Percentiles rank a stretch among this genome's conserved stretches.
phyloP scores from a whole-genome alignment of 1,139 yeast species.

The Diutina rugosa region DNA sequence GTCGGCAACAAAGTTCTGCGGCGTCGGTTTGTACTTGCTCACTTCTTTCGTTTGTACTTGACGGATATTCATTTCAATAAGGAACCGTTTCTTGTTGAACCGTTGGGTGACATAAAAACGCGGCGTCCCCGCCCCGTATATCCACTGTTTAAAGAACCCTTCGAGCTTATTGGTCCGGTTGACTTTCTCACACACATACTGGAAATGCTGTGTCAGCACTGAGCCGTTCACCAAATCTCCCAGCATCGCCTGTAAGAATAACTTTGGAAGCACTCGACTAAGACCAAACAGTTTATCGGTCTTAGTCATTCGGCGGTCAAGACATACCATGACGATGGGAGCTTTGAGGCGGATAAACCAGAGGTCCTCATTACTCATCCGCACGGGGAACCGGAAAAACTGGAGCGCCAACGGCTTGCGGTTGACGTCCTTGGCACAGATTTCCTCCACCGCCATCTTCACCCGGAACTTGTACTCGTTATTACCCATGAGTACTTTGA shows the following conservation, averaged over 20 bases:
- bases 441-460: constrained; percentile 49
- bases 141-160: constrained; percentile 86
- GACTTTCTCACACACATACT: constrained; percentile 86
- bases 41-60: constrained; percentile 71
- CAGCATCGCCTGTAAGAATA: constrained; percentile 90
- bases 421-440: neutral
- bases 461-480: constrained; percentile 71
- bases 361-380: constrained; percentile 37
- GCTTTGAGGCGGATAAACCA: constrained; percentile 64
- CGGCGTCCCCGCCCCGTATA: constrained; percentile 82
- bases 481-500: constrained; percentile 61
- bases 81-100: constrained; percentile 86
- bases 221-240: constrained; percentile 80
- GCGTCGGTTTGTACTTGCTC: constrained; percentile 18
- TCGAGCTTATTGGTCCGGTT: constrained; percentile 70
- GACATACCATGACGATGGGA: constrained; percentile 71
- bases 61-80: constrained; percentile 87
- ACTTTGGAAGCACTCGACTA: constrained; percentile 80
- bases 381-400: constrained; percentile 53
- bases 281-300: constrained; percentile 91
- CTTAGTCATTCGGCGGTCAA: constrained; percentile 89
- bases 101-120: constrained; percentile 78
- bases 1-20: constrained; percentile 31
- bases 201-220: constrained; percentile 74
- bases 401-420: constrained; percentile 64